Base-by-base conservation (phyloP, 78 protist species). In the Emiliania huxleyi region DNA sequence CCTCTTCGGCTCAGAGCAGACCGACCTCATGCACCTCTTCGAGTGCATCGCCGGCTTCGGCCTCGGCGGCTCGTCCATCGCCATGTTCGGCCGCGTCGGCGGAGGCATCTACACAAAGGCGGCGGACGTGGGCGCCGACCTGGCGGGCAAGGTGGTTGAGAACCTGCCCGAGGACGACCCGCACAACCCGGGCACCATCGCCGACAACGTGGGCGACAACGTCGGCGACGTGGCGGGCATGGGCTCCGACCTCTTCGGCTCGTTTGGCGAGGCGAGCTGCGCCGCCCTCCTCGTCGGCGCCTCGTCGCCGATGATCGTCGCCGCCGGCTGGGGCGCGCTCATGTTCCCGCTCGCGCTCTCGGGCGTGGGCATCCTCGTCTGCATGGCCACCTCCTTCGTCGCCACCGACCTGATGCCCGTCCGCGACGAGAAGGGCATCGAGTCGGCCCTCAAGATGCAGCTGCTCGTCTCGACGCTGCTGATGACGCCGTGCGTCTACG, bases 141-240 rank as follows among this genome's bases (percentile, higher is more conserved):
- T 96, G 2, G 93, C 79, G 1, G 97, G 97, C 38, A 96, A 96
- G 94, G 95, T 96, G 56, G 96, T 35, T 40, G 38, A 44, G 55
- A 71, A 52, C 93, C 12, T 94, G 52, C 95, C 94, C 19, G 97
- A 96, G 87, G 97, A 96, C 93, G 95, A 94, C 42, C 96, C 97
- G 18, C 89, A 92, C 92, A 96, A 96, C 94, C 96, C 97, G 19
- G 97, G 85, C 44, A 87, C 55, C 73, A 95, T 96, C 45, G 97
- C 97, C 23, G 97, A 96, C 93, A 94, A 95, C 92, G 96, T 96
- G 40, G 97, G 97, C 3, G 97, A 96, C 93, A 95, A 96, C 79
- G 97, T 96, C 42, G 97, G 97, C 49, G 97, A 96, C 93, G 91
- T 95, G 33, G 97, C 97, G 19, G 97, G 97, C 18, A 95, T 96